A percentile compares a stretch with the other conserved stretches of the same genome.
phyloP scores from a whole-genome alignment of 139 green algal species.

The Eudorina sp. region DNA sequence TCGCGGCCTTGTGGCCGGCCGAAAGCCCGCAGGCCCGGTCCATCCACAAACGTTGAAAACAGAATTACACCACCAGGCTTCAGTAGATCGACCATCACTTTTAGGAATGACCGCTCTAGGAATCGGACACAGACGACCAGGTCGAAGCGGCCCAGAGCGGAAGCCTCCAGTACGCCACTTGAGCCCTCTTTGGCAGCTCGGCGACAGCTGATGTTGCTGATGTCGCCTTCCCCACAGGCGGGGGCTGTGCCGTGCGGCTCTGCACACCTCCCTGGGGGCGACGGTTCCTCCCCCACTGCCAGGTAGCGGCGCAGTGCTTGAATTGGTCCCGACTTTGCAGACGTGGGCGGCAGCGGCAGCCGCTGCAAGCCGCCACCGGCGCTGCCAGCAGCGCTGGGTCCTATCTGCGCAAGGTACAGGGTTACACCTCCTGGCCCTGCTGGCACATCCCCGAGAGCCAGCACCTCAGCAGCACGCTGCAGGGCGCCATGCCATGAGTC shows the following conservation, averaged over 20 bases:
- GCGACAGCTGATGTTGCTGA: too few species aligned
- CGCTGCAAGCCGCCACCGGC: background rate
- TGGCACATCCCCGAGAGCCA: slow-evolving; percentile 2
- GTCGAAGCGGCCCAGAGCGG: slow-evolving; percentile 38
- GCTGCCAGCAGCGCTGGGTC: too few species aligned
- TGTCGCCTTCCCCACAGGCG: too few species aligned
- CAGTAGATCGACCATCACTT: slow-evolving; percentile 30
- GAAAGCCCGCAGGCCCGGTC: slow-evolving; percentile 51
- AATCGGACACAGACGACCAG: slow-evolving; percentile 61
- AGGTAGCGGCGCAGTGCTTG: slow-evolving; percentile 27
- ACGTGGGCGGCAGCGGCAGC: background rate
- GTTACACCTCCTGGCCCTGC: background rate
- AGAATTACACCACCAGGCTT: slow-evolving; percentile 55
- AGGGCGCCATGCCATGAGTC: slow-evolving; percentile 57
- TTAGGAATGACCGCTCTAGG: slow-evolving; percentile 53
- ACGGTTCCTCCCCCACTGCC: background rate
- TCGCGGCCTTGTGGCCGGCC: slow-evolving; percentile 49
- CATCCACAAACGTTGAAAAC: slow-evolving; percentile 65
- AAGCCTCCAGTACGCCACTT: background rate
- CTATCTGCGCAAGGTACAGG: slow-evolving; percentile 25
- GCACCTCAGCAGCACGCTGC: slow-evolving; percentile 36
- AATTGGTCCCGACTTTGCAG: background rate
- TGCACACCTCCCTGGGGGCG: too few species aligned
- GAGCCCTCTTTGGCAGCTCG: background rate
- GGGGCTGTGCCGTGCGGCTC: too few species aligned